These are phyloP conservation scores for Dioscorea cayenensis DNA, from an alignment of 116 monocot genomes.

Conservation along the genomic window DNA sequence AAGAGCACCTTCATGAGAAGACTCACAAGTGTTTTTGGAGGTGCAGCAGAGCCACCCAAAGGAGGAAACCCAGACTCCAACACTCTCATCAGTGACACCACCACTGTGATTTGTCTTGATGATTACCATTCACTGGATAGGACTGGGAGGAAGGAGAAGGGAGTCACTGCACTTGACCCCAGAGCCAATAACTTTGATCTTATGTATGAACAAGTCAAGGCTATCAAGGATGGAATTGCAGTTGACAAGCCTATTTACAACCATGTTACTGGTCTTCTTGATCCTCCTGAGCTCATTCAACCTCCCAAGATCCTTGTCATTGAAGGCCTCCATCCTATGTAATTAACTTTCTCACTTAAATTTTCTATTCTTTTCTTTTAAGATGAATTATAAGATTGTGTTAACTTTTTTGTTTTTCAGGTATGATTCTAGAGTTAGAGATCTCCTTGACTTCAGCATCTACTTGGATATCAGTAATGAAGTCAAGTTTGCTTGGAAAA, in stretches of 20 bases:
- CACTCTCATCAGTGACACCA: conserved; percentile 86
- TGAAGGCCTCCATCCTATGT: conserved; percentile 97
- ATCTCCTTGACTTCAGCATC: conserved; percentile 94
- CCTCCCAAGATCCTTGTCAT: conserved; percentile 96
- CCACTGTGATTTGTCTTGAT: conserved; percentile 89
- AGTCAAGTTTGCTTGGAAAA: conserved; percentile 98
- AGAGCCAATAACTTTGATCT: conserved; percentile 88
- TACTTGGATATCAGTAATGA: conserved; percentile 98
- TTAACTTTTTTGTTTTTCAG: conserved; percentile 19
- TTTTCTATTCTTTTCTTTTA: too few relatives aligned
- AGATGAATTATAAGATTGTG: too few relatives aligned
- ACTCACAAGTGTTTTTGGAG: conserved; percentile 91
- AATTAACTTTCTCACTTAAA: conserved; percentile 13
- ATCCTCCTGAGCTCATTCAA: conserved; percentile 89
- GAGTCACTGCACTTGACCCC: conserved; percentile 86
- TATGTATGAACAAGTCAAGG: conserved; percentile 94
- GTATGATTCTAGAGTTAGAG: conserved; percentile 82
- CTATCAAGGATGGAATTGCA: conserved; percentile 59
- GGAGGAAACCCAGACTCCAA: conserved; percentile 95
- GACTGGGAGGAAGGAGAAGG: conserved; percentile 81
- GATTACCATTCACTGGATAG: conserved; percentile 90
- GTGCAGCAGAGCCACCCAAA: conserved; percentile 67
- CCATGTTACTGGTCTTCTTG: conserved; percentile 79
- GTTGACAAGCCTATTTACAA: conserved; percentile 98
- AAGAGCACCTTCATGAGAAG: conserved; percentile 99